Conservation (phyloP, 371 early-diverging fungal species). For the Mortierella polycephala region DNA sequence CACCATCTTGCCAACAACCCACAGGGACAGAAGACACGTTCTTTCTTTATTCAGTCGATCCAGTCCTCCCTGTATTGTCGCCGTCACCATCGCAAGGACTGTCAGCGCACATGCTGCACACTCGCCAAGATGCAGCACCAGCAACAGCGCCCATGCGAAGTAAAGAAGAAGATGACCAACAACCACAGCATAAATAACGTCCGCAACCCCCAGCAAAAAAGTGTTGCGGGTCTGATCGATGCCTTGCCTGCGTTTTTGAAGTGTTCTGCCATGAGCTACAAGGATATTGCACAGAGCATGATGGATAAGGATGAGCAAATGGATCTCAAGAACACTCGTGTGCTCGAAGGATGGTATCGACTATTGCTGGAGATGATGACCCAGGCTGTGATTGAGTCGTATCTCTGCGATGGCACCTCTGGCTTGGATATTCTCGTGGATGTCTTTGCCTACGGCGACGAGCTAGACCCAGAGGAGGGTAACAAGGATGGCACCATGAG, state of each 20-base stretch:
- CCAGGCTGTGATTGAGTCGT: conserved; percentile 71
- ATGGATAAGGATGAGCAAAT: conserved; percentile 22
- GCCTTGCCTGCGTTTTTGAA: conserved; percentile 68
- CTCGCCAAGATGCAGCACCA: conserved; percentile 51
- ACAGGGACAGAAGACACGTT: conserved; percentile 25
- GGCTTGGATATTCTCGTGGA: conserved; percentile 68
- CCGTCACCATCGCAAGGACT: conserved; percentile 54
- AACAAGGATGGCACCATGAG: conserved; percentile 7
- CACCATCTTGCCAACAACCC: conserved; percentile 25
- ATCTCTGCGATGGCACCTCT: conserved; percentile 64
- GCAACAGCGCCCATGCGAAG: conserved; percentile 55
- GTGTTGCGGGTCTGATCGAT: conserved; percentile 60
- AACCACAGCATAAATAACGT: conserved; percentile 22
- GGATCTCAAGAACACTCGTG: conserved; percentile 31
- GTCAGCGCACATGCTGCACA: conserved; percentile 51
- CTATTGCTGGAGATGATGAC: conserved; percentile 68
- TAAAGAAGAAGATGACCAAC: conserved; percentile 41
- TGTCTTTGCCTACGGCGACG: conserved; percentile 70
- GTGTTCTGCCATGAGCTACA: conserved; percentile 64
- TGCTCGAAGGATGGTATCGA: conserved; percentile 69
- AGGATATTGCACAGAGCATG: conserved; percentile 39
- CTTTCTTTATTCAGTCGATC: conserved; percentile 28
- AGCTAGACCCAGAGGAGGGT: conserved; percentile 60
- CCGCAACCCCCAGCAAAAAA: conserved; percentile 21
- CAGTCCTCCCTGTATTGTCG: conserved; percentile 44